A percentile compares a stretch with the other conserved stretches of the same genome.
Evolutionary conservation across 2,329 filamentous ascomycete species (phyloP).

Genomic region (Cadophora sp.): DNA sequence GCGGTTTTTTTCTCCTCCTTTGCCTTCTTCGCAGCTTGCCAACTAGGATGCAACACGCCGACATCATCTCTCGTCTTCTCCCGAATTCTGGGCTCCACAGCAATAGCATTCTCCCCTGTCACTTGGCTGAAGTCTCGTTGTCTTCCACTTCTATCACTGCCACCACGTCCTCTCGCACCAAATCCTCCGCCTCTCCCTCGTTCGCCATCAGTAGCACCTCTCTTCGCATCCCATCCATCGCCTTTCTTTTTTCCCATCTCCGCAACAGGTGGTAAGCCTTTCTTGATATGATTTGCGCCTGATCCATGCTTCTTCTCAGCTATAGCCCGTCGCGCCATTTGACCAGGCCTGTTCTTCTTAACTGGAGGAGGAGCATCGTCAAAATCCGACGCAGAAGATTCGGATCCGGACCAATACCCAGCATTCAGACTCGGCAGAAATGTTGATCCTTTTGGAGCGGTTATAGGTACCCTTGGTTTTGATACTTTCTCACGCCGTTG

Average conservation of each 20-base stretch:
- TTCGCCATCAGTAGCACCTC: slow-evolving; percentile 52
- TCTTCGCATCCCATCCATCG: slow-evolving; percentile 64
- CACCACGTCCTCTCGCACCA: slow-evolving; percentile 16
- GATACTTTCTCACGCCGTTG: slow-evolving; percentile 32
- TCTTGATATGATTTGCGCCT: slow-evolving; percentile 56
- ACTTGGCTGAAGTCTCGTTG: slow-evolving; percentile 27
- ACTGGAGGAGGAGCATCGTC: slow-evolving; percentile 62
- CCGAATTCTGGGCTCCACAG: slow-evolving; percentile 40
- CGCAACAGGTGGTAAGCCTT: slow-evolving; percentile 34
- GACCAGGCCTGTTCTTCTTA: slow-evolving; percentile 78
- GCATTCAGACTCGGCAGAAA: slow-evolving; percentile 81
- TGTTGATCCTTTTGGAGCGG: slow-evolving; percentile 51
- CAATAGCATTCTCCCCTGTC: slow-evolving; percentile 42
- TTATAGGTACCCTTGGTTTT: slow-evolving; percentile 25
- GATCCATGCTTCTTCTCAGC: slow-evolving; percentile 82
- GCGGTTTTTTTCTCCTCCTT: slow-evolving; percentile 62
- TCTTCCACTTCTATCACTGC: slow-evolving; percentile 25
- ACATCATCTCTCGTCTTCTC: slow-evolving; percentile 54
- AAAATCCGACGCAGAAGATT: slow-evolving; percentile 68
- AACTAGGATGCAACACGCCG: slow-evolving; percentile 67
- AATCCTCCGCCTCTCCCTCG: slow-evolving; percentile 21
- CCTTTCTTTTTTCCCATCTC: slow-evolving; percentile 50
- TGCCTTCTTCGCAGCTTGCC: slow-evolving; percentile 62
- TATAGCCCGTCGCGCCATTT: slow-evolving; percentile 78
- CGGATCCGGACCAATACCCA: slow-evolving; percentile 80